Base-by-base conservation (phyloP, 2,329 filamentous ascomycete genomes). In the Botrytis cinerea region DNA sequence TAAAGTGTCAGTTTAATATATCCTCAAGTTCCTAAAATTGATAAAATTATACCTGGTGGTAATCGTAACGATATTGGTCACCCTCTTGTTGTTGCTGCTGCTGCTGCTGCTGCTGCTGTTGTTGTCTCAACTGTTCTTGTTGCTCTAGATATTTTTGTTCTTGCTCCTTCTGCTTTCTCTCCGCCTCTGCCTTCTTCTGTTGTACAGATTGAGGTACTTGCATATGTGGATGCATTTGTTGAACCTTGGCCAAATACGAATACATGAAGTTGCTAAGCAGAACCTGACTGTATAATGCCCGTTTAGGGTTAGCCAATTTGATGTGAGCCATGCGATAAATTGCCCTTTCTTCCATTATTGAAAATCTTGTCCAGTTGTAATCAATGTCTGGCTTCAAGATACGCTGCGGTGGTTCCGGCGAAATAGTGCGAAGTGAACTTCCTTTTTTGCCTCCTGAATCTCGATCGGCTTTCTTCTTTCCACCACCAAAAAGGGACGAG, bases 261-360 rank as follows among this genome's bases (percentile, higher is more conserved):
- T 99, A 99, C 96, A 99, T 99, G 83, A 99, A 99, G 82, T 99
- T 99, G 83, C 95, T 98, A 77, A 99, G 88, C 74, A 99, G 86
- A 35, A 99, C 96, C 82, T 99, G 96, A 74, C 95, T 98, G 80
- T 97, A 92, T 70, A 99, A 84, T 59, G 95, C 93, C 73, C 96
- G 91, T 62, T 95, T 91, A 54, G 96, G 96, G 81, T 99, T 98
- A n/a, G 96, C 96, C 75, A 99, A 89, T 83, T 99, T 99, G 84
- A 98, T 97, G 81, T 99, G 96, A 28, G 96, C 96, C 93, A 99
- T 97, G 75, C 96, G 90, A 83, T 99, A 99, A 74, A 99, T 99
- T 32, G 96, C 96, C 74, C 96, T 89, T 84, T 99, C 96, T 82
- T 98, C 95, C 72, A 98, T 86, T 71, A 99, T 95, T 20, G 94